A percentile compares a stretch with the other conserved stretches of the same genome.
Evolutionary conservation across 768 basidiomycete genomes (phyloP).

Genomic region (Termitomyces sp.): DNA sequence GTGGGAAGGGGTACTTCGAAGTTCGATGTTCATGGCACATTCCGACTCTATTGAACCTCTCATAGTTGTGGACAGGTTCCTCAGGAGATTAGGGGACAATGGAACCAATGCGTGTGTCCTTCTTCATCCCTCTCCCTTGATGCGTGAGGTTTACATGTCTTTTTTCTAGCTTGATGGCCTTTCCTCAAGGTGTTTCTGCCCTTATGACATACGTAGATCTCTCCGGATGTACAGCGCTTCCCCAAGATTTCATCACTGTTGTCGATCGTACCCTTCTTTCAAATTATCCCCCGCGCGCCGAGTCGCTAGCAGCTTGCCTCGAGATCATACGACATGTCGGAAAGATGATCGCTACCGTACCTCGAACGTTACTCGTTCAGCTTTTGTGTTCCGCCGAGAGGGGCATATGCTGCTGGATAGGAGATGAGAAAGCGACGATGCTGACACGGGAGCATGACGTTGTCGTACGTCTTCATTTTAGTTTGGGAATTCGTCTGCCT

Average conservation of each 20-base stretch:
- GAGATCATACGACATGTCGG: slow-evolving; percentile 36
- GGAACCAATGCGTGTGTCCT: slow-evolving; percentile 14
- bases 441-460: slow-evolving; percentile 43
- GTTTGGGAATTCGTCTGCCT: not conserved
- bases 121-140: not conserved
- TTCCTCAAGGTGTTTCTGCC: slow-evolving; percentile 21
- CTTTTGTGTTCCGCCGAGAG: slow-evolving; percentile 36
- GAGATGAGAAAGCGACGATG: slow-evolving; percentile 42
- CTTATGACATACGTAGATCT: slow-evolving; percentile 26
- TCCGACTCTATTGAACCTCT: slow-evolving; percentile 15
- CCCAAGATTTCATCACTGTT: slow-evolving; percentile 25
- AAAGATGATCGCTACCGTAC: slow-evolving; percentile 28
- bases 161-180: slow-evolving; percentile 21
- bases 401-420: slow-evolving; percentile 51
- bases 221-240: slow-evolving; percentile 15
- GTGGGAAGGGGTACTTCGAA: slow-evolving; percentile 41
- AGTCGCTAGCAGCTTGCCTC: slow-evolving; percentile 28
- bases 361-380: slow-evolving; percentile 27
- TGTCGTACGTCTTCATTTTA: slow-evolving; percentile 36
- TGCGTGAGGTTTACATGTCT: not conserved
- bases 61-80: slow-evolving; percentile 27
- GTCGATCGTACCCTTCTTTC: slow-evolving; percentile 30
- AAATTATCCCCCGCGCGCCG: slow-evolving; percentile 34
- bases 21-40: slow-evolving; percentile 26
- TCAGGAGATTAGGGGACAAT: slow-evolving; percentile 25